These are phyloP conservation scores for Cladochytrium tenue DNA, from an alignment of 371 early-diverging fungal species.

Conservation along the genomic window DNA sequence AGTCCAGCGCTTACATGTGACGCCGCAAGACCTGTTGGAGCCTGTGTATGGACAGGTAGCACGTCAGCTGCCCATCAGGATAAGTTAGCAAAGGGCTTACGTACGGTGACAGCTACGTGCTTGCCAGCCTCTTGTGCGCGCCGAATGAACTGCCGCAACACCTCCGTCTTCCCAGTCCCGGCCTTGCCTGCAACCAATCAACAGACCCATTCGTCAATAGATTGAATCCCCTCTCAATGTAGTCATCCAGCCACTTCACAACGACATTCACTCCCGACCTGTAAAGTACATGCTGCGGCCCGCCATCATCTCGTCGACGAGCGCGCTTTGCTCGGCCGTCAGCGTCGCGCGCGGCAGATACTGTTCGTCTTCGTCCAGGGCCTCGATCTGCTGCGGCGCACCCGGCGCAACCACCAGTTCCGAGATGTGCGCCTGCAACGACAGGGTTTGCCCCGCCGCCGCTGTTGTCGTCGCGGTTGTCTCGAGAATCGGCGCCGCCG, in stretches of 20 bases:
- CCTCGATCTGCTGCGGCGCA: no score
- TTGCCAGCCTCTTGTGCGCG: constrained; percentile 28
- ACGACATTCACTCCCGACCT: constrained; percentile 29
- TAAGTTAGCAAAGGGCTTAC: constrained; percentile 14
- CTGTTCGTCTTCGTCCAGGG: no score
- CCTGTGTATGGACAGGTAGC: constrained; percentile 18
- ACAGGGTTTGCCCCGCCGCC: no score
- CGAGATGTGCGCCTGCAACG: no score
- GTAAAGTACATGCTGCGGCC: constrained; percentile 61
- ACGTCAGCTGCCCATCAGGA: neutral
- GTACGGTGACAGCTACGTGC: constrained; percentile 40
- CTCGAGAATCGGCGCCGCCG: no score
- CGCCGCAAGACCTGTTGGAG: constrained; percentile 50
- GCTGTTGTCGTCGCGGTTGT: no score
- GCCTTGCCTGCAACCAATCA: constrained; percentile 34
- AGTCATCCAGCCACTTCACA: neutral
- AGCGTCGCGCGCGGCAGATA: no score
- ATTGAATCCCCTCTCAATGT: no score
- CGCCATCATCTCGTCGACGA: constrained; percentile 25
- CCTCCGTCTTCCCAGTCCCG: constrained; percentile 47
- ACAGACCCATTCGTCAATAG: no score
- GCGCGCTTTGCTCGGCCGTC: constrained; percentile 26
- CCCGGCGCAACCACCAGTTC: no score
- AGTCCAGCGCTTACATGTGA: constrained; percentile 30
- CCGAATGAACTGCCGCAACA: constrained; percentile 32